These are phyloP conservation scores for Aspergillus luchuensis DNA, from an alignment of 2,329 filamentous ascomycete genomes.

Conservation along the genomic window DNA sequence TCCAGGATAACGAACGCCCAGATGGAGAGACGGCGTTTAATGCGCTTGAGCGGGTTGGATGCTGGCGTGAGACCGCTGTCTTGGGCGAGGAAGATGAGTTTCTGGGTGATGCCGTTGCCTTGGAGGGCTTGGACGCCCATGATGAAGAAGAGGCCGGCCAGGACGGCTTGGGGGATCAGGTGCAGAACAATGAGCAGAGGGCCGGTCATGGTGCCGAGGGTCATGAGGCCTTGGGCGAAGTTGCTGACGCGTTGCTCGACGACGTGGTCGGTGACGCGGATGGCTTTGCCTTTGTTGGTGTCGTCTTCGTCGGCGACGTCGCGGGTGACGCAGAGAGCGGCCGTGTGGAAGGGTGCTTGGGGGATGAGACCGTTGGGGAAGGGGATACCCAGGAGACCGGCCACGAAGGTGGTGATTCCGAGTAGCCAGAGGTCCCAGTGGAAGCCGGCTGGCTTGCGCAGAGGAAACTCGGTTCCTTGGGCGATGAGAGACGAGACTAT, in stretches of 20 bases:
- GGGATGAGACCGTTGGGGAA: conserved; percentile 84
- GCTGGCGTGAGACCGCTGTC: conserved; percentile 63
- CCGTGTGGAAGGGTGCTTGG: conserved; percentile 80
- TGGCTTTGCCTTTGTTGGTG: conserved; percentile 58
- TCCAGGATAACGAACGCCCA: conserved; percentile 72
- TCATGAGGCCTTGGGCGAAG: conserved; percentile 74
- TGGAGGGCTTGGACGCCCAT: conserved; percentile 80
- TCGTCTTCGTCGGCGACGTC: conserved; percentile 59
- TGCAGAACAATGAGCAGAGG: conserved; percentile 73
- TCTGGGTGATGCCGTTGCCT: conserved; percentile 74
- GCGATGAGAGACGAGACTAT: conserved; percentile 78
- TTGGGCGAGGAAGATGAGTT: conserved; percentile 68
- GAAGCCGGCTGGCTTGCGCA: conserved; percentile 78
- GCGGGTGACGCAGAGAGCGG: conserved; percentile 71
- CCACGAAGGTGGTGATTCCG: conserved; percentile 73
- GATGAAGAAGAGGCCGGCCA: conserved; percentile 80
- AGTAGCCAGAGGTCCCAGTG: conserved; percentile 85
- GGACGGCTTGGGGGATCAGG: conserved; percentile 75
- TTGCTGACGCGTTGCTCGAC: conserved; percentile 77
- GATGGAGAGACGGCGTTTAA: conserved; percentile 65
- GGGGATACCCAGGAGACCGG: conserved; percentile 74
- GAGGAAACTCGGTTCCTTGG: conserved; percentile 79
- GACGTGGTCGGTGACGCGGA: conserved; percentile 63
- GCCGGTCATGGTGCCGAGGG: conserved; percentile 75
- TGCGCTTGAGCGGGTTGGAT: conserved; percentile 61